phyloP scores from a whole-genome alignment of 352 stramenopile genomes.

The Phytophthora fragariaefolia region DNA sequence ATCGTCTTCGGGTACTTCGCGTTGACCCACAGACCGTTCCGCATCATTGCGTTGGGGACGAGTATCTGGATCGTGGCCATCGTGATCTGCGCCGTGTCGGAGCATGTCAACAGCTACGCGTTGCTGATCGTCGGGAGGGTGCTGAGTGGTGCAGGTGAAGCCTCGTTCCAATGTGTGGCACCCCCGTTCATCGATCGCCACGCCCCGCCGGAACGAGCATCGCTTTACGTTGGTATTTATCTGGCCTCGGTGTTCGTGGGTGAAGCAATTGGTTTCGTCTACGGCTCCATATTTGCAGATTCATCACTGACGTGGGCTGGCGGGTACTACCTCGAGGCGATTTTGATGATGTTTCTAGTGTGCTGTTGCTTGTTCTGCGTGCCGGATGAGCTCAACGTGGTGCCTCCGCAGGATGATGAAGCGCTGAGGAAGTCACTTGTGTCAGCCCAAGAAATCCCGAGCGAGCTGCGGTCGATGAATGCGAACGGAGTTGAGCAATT shows the following conservation, averaged over 20 bases:
- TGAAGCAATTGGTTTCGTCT: conserved; percentile 79
- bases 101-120: conserved; percentile 62
- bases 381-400: conserved; percentile 40
- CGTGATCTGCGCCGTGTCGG: conserved; percentile 64
- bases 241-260: conserved; percentile 83
- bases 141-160: conserved; percentile 79
- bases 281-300: conserved; percentile 55
- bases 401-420: conserved; percentile 29
- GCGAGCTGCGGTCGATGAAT: conserved; percentile 25
- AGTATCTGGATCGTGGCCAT: conserved; percentile 77
- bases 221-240: conserved; percentile 88
- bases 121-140: conserved; percentile 77
- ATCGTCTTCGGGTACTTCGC: conserved; percentile 81
- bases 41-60: conserved; percentile 73
- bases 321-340: conserved; percentile 80
- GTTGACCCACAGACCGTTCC: conserved; percentile 76
- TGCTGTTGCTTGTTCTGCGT: conserved; percentile 54
- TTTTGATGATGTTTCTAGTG: conserved; percentile 71
- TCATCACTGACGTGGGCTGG: conserved; percentile 59
- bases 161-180: conserved; percentile 85
- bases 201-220: conserved; percentile 48
- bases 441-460: conserved; percentile 24
- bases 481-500: conserved; percentile 2
- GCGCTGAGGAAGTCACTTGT: conserved; percentile 17
- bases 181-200: conserved; percentile 89